Percentiles rank a stretch among this genome's conserved stretches.
phyloP scores from a whole-genome alignment of 352 stramenopile species.

The Paralagenidium karlingii region DNA sequence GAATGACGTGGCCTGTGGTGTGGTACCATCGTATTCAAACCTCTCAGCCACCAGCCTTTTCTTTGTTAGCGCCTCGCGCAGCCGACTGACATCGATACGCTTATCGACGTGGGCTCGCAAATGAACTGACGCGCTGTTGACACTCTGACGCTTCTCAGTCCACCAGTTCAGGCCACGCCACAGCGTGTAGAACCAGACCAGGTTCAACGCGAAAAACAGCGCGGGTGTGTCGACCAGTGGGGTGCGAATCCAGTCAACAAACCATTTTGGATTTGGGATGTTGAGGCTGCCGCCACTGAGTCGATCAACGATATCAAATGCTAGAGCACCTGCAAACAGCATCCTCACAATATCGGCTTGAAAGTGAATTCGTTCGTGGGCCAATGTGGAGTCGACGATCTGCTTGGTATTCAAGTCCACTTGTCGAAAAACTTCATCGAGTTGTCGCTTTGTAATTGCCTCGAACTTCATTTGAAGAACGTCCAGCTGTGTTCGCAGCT shows the following conservation, averaged over 20 bases:
- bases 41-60: conserved; percentile 15
- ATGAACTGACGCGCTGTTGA: conserved; percentile 79
- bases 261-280: conserved; percentile 80
- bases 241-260: conserved; percentile 59
- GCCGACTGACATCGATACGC: conserved; percentile 27
- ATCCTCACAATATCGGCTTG: conserved; percentile 84
- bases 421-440: conserved; percentile 77
- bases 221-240: conserved; percentile 39
- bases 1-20: conserved; percentile 56
- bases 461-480: conserved; percentile 87
- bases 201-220: conserved; percentile 65
- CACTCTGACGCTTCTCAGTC: conserved; percentile 23
- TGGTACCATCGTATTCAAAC: conserved; percentile 24
- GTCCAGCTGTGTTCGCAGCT: conserved; percentile 85
- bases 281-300: conserved; percentile 88
- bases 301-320: conserved; percentile 92
- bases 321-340: conserved; percentile 87
- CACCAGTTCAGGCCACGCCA: conserved; percentile 43
- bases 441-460: conserved; percentile 79
- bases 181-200: conserved; percentile 47
- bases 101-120: conserved; percentile 73
- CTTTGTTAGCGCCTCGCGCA: conserved; percentile 27
- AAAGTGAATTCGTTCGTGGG: conserved; percentile 33
- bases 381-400: conserved; percentile 62
- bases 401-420: conserved; percentile 84